Conservation (phyloP, 305 asterid genomes). For the Solanum hybrid region DNA sequence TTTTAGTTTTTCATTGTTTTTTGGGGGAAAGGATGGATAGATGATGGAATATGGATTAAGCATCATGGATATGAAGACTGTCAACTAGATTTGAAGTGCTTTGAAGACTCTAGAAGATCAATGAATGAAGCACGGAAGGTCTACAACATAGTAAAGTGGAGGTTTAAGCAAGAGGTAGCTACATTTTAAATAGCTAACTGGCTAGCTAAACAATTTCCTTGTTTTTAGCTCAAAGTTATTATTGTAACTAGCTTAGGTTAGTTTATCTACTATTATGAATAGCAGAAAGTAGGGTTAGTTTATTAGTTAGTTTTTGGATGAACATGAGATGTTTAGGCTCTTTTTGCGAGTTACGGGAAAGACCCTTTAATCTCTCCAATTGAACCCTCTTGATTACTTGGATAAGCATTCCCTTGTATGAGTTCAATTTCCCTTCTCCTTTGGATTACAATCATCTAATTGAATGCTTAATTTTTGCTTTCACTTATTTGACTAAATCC, state of each 20-base stretch:
- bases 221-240: neutral
- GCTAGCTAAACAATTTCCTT: neutral
- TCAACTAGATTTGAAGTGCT: neutral
- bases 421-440: neutral
- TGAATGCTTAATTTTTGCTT: neutral
- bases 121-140: neutral
- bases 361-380: neutral
- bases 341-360: neutral
- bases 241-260: neutral
- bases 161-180: neutral
- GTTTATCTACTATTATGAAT: neutral
- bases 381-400: neutral
- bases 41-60: neutral
- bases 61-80: neutral
- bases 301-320: neutral
- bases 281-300: neutral
- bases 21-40: neutral
- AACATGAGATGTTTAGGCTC: neutral
- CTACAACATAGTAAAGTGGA: neutral
- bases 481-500: neutral
- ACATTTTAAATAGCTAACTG: neutral
- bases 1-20: neutral
- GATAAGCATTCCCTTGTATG: neutral
- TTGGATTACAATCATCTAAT: neutral
- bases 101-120: neutral